Base-by-base conservation (phyloP, 2,329 filamentous ascomycete species). In the Didymosphaeria variabile region DNA sequence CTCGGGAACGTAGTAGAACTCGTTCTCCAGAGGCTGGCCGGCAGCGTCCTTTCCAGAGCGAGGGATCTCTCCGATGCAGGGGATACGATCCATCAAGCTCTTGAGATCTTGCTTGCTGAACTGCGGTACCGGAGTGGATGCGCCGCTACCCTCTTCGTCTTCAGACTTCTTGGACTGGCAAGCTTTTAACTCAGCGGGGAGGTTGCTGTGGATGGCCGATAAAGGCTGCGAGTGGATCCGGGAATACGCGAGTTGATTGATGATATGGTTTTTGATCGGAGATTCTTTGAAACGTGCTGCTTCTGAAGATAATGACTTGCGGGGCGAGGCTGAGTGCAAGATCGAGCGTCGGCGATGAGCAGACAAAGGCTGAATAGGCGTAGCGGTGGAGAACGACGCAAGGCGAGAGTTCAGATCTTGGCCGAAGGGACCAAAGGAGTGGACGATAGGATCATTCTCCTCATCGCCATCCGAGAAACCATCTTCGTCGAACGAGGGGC, bases 1-100 rank as follows among this genome's bases (percentile, higher is more conserved):
- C 77, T 98, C 94, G 0, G 94, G 91, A 8, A 97, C 85, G 74
- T 99, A 99, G 80, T 98, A 98, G 78, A 96, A 98, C 78, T 99
- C 94, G 82, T 92, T 96, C 83, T 99, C 94, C 0, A 99, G 86
- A 7, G 90, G 82, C 81, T 97, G 95, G 68, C 95, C 95, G 0
- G 95, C 94, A 5, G 95, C 95, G 75, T 99, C 95, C 79, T 98
- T 99, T 74, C 95, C 95, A 77, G 94, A 90, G 42, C 95, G 90
- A 55, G 86, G 85, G 70, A 99, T 97, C 77, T 95, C 90, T 50
- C 95, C 95, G 65, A 98, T 89, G 74, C 93, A 97, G 9, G 86
- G 79, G 6, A 92, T 91, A 26, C 83, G 82, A 74, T 93, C 90
- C 46, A 98, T 86, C 60, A 96, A 85, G 49, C 81, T 83, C 62